A percentile compares a stretch with the other conserved stretches of the same genome.
These are phyloP conservation scores for Cyberlindnera japonica DNA, from an alignment of 805 yeast species.

Conservation along the genomic window DNA sequence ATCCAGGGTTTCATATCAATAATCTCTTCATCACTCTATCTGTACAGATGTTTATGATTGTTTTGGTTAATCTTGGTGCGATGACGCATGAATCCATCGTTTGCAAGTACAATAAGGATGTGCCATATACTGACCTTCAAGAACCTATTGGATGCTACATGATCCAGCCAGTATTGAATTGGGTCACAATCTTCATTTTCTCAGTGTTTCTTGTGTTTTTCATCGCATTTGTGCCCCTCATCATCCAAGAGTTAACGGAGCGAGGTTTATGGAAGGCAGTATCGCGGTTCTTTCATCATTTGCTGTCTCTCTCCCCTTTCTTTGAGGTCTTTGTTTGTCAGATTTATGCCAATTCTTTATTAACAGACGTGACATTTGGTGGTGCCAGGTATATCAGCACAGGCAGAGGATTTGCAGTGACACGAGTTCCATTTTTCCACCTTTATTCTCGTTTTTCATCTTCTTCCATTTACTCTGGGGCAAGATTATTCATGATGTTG, in stretches of 20 bases:
- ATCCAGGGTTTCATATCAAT: slow-evolving; percentile 93
- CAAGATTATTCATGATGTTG: slow-evolving; percentile 62
- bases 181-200: slow-evolving; percentile 86
- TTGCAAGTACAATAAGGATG: slow-evolving; percentile 63
- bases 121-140: slow-evolving; percentile 70
- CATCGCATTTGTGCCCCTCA: slow-evolving; percentile 83
- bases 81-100: slow-evolving; percentile 65
- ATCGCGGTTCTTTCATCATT: slow-evolving; percentile 67
- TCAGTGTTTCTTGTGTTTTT: slow-evolving; percentile 92
- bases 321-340: slow-evolving; percentile 96
- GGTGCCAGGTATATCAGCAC: slow-evolving; percentile 91
- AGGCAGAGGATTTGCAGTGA: slow-evolving; percentile 91
- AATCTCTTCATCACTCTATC: slow-evolving; percentile 84
- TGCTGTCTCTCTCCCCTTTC: slow-evolving; percentile 79
- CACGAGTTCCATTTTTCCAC: slow-evolving; percentile 66
- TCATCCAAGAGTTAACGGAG: slow-evolving; percentile 84
- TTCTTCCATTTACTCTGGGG: slow-evolving; percentile 75
- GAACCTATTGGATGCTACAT: slow-evolving; percentile 83
- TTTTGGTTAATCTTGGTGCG: slow-evolving; percentile 76
- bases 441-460: slow-evolving; percentile 75
- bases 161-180: slow-evolving; percentile 77
- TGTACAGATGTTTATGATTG: slow-evolving; percentile 80
- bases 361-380: slow-evolving; percentile 77
- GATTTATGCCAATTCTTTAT: slow-evolving; percentile 76
- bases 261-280: slow-evolving; percentile 77